Conservation (phyloP, 768 basidiomycete species). For the Pleurotus djamor region DNA sequence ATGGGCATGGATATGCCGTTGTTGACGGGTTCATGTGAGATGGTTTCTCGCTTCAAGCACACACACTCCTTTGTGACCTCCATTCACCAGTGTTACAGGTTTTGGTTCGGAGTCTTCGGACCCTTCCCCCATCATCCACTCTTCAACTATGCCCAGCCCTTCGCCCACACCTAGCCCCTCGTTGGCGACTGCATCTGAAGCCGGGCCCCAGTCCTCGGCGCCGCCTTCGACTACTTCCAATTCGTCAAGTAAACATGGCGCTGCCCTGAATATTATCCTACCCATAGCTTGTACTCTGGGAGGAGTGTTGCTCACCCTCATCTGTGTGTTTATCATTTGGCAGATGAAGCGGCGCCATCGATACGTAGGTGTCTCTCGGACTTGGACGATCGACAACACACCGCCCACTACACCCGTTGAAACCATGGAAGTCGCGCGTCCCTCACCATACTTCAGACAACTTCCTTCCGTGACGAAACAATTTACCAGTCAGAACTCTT, state of each 20-base stretch:
- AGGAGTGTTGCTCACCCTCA: background rate
- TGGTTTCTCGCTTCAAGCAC: too few species aligned
- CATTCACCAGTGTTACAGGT: background rate
- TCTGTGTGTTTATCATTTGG: background rate
- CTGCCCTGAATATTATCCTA: background rate
- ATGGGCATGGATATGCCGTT: slow-evolving; percentile 3
- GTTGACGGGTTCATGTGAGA: slow-evolving; percentile 14
- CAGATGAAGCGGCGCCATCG: background rate
- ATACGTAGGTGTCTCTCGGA: background rate
- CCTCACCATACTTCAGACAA: background rate
- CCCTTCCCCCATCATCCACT: too few species aligned
- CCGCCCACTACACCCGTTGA: background rate
- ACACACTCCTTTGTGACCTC: background rate
- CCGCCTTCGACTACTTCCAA: background rate
- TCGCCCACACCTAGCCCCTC: too few species aligned
- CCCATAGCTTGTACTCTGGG: background rate
- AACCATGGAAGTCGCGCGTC: too few species aligned
- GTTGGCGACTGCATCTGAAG: too few species aligned
- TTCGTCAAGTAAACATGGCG: background rate
- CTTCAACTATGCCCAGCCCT: too few species aligned
- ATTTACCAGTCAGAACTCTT: too few species aligned
- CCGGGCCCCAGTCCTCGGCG: background rate
- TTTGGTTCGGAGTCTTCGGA: background rate
- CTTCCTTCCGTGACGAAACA: too few species aligned
- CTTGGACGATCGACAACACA: background rate